These are phyloP conservation scores for Phytophthora sansomeana DNA, from an alignment of 352 stramenopile species.

Conservation along the genomic window DNA sequence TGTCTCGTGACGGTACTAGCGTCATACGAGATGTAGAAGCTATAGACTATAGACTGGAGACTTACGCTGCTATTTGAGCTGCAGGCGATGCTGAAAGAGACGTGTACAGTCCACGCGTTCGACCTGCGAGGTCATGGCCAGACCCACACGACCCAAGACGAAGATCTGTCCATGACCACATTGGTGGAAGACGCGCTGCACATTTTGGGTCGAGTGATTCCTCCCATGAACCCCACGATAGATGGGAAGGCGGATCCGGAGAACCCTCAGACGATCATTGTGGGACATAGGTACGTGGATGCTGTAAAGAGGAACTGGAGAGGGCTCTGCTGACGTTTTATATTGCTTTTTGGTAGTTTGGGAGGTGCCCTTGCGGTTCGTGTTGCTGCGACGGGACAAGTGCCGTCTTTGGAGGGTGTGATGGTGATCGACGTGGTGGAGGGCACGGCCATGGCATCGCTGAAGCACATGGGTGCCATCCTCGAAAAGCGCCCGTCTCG, in stretches of 20 bases:
- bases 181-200: constrained; percentile 78
- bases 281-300: constrained; percentile 75
- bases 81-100: constrained; percentile 78
- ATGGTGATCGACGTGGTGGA: constrained; percentile 93
- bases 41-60: neutral
- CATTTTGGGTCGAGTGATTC: constrained; percentile 64
- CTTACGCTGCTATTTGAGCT: neutral
- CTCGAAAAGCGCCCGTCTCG: constrained; percentile 69
- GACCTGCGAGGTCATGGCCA: constrained; percentile 85
- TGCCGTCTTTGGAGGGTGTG: constrained; percentile 75
- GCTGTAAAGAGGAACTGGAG: neutral
- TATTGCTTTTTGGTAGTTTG: constrained; percentile 51
- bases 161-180: constrained; percentile 76
- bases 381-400: constrained; percentile 61
- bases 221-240: constrained; percentile 24
- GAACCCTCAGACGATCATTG: constrained; percentile 70
- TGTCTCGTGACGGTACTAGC: constrained; percentile 67
- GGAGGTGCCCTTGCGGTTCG: constrained; percentile 85
- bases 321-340: neutral
- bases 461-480: constrained; percentile 87
- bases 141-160: constrained; percentile 66
- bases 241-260: constrained; percentile 31
- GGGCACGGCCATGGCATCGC: constrained; percentile 84
- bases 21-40: neutral
- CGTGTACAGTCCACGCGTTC: constrained; percentile 82